phyloP scores from a whole-genome alignment of 192 early-diverging fungal genomes.

The Coemansia sp. region DNA sequence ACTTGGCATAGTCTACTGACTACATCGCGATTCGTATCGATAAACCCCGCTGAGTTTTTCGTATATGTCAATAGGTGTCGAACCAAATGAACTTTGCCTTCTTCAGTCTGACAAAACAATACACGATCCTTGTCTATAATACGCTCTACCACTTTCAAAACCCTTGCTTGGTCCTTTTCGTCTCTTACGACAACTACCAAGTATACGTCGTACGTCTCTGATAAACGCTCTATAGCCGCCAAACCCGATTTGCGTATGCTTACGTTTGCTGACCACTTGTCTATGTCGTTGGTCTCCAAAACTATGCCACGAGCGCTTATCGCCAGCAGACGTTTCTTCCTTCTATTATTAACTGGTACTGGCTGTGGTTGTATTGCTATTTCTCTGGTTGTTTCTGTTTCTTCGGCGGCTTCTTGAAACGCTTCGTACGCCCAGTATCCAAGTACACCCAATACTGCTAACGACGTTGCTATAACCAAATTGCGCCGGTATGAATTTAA shows the following conservation, averaged over 20 bases:
- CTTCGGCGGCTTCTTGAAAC: constrained; percentile 18
- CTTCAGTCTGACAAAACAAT: constrained; percentile 50
- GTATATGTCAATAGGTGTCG: constrained; percentile 35
- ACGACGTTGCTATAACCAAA: constrained; percentile 15
- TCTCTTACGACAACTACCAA: constrained; percentile 25
- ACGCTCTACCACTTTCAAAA: constrained; percentile 5
- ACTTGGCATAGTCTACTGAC: constrained; percentile 25
- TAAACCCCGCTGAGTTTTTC: constrained; percentile 22
- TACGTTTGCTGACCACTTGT: constrained; percentile 20
- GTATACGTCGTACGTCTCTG: constrained; percentile 19
- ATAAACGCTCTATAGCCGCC: constrained; percentile 9
- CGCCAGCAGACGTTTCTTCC: constrained; percentile 14
- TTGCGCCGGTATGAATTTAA: constrained; percentile 19
- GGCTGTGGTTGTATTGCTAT: constrained; percentile 1
- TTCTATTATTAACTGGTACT: not conserved
- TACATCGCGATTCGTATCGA: constrained; percentile 42
- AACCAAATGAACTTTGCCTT: constrained; percentile 44
- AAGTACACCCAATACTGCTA: constrained; percentile 13
- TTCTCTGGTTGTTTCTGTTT: constrained; percentile 1
- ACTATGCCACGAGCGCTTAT: constrained; percentile 40
- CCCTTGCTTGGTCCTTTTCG: not conserved
- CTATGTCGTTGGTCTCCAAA: constrained; percentile 9
- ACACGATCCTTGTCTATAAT: not conserved
- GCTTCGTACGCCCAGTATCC: constrained; percentile 36
- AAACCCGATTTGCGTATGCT: constrained; percentile 1